phyloP scores from a whole-genome alignment of 2,329 filamentous ascomycete species.

The Calcarisporium arbuscula region DNA sequence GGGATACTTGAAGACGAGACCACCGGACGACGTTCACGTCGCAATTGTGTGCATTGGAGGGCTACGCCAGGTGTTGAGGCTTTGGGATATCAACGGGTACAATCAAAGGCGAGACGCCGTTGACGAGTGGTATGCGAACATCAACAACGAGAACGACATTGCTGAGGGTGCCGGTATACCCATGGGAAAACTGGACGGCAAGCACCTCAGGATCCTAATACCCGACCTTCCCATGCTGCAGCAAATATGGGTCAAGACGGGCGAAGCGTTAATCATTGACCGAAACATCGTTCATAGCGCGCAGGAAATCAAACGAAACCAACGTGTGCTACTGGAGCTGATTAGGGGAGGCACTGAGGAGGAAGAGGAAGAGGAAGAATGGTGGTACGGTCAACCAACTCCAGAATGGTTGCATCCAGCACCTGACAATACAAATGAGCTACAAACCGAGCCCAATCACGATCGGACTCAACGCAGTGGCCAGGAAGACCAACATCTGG shows the following conservation, averaged over 20 bases:
- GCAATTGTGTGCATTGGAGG: conserved; percentile 56
- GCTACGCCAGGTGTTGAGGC: conserved; percentile 53
- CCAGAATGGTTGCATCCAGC: conserved; percentile 49
- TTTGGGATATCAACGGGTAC: conserved; percentile 63
- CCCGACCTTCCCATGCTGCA: conserved; percentile 51
- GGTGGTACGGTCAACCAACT: conserved; percentile 50
- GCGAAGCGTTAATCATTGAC: conserved; percentile 55
- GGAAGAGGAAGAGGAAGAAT: conserved; percentile 57
- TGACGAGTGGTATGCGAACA: conserved; percentile 51
- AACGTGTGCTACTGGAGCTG: conserved; percentile 55
- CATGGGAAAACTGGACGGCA: conserved; percentile 47
- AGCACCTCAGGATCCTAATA: conserved; percentile 45
- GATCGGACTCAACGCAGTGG: too few species aligned
- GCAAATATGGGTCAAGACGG: conserved; percentile 57
- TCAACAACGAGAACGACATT: conserved; percentile 44
- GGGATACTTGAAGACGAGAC: conserved; percentile 57
- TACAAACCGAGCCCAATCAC: too few species aligned
- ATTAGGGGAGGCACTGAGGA: conserved; percentile 54
- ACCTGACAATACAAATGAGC: conserved; percentile 45
- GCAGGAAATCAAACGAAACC: conserved; percentile 57
- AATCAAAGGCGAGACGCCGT: conserved; percentile 53
- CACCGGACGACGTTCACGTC: conserved; percentile 55
- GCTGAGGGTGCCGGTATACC: conserved; percentile 56
- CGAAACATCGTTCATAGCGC: conserved; percentile 51
- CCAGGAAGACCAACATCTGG: too few species aligned